Evolutionary conservation across 1,284 basidiomycete species (phyloP).

Genomic region (Malassezia globosa): DNA sequence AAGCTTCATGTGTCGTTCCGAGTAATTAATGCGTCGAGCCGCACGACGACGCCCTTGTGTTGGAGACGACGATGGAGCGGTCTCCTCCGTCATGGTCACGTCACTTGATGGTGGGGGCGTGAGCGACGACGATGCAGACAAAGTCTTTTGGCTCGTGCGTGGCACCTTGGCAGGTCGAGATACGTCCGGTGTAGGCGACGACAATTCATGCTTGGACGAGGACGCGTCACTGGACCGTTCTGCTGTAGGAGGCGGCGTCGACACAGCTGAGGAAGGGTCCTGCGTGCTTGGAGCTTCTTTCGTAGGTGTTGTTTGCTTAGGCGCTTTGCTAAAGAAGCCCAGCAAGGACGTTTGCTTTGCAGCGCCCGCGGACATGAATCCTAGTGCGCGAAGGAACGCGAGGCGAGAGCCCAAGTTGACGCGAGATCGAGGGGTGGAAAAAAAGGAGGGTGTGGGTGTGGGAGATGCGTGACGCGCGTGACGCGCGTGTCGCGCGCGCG

Average conservation of each 20-base stretch:
- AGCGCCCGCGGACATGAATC: slow-evolving; percentile 6
- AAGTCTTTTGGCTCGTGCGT: not conserved
- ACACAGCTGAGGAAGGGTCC: not conserved
- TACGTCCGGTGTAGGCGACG: not conserved
- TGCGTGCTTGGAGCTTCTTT: not conserved
- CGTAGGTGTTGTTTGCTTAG: not conserved
- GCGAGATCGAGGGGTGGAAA: too few relatives aligned
- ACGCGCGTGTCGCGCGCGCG: not conserved
- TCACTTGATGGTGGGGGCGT: slow-evolving; percentile 12
- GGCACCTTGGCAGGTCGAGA: not conserved
- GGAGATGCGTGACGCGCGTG: not conserved
- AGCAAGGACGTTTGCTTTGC: slow-evolving; percentile 16
- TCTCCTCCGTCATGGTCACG: not conserved
- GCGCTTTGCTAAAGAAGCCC: slow-evolving; percentile 15
- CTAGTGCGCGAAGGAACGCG: not conserved
- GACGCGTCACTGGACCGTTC: not conserved
- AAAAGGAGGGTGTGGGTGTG: too few relatives aligned
- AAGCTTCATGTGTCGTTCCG: slow-evolving; percentile 1
- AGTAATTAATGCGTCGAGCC: slow-evolving; percentile 12
- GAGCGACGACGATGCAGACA: not conserved
- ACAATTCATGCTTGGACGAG: not conserved
- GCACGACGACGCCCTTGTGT: slow-evolving; percentile 7
- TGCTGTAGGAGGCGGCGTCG: slow-evolving; percentile 8
- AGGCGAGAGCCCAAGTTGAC: too few relatives aligned
- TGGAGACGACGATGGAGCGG: not conserved